Conservation (phyloP, 257 asterid genomes). For the Craterostigma plantagineum region DNA sequence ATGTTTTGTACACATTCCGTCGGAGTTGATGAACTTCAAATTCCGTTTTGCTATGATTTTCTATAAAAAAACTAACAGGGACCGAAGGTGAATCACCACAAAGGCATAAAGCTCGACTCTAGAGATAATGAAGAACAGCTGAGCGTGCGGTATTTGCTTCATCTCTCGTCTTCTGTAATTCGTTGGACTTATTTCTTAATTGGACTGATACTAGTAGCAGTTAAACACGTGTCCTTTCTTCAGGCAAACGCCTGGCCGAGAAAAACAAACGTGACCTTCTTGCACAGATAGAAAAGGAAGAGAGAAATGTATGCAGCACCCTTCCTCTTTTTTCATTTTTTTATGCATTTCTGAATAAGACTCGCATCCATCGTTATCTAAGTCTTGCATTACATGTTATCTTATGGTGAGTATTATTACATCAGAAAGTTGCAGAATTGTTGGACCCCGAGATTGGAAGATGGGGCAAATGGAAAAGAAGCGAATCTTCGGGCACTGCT, state of each 20-base stretch:
- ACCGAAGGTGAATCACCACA: slow-evolving; percentile 77
- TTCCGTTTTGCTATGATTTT: background rate
- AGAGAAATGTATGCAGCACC: slow-evolving; percentile 49
- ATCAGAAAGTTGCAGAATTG: slow-evolving; percentile 75
- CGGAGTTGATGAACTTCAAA: no score
- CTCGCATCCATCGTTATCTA: slow-evolving; percentile 12
- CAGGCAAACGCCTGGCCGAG: slow-evolving; percentile 96
- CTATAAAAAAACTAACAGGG: slow-evolving; percentile 31
- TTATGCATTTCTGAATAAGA: slow-evolving; percentile 7
- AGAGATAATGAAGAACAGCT: slow-evolving; percentile 82
- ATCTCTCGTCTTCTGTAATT: slow-evolving; percentile 7
- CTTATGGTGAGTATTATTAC: no score
- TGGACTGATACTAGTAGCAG: background rate
- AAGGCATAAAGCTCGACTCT: slow-evolving; percentile 81
- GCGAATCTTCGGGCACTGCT: background rate
- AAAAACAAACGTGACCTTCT: slow-evolving; percentile 85
- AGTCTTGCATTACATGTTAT: slow-evolving; percentile 6
- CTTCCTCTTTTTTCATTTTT: slow-evolving; percentile 11
- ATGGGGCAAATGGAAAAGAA: slow-evolving; percentile 87
- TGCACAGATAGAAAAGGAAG: slow-evolving; percentile 76
- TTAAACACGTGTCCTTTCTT: slow-evolving; percentile 13
- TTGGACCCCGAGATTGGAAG: slow-evolving; percentile 84
- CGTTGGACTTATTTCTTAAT: slow-evolving; percentile 1
- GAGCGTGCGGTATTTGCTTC: slow-evolving; percentile 74
- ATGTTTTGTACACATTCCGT: no score